Base-by-base conservation (phyloP, 1,284 basidiomycete species). In the Sporisorium graminicola region DNA sequence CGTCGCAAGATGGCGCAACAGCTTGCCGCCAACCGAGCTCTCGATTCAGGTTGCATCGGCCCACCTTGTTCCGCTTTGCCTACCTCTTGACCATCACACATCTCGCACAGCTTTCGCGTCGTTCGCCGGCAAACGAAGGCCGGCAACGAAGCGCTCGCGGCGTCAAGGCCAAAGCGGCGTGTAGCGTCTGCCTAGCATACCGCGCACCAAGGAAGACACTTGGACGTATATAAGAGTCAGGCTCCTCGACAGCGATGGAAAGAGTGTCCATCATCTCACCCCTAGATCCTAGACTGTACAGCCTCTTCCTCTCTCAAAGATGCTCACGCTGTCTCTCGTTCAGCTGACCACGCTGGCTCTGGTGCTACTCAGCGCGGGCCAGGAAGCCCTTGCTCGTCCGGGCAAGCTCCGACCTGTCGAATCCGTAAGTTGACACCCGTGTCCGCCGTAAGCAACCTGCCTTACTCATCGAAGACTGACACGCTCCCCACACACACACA, bases 291-390 rank as follows among this genome's bases (percentile, higher is more conserved):
- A 49, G 50, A 53, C 52, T 27, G 7, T 16, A 26, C 29, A 51
- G 22, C n/a, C 56, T 24, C 33, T 43, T 43, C 29, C 16, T 43
- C 22, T 24, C 18, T 29, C 46, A 14, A 64, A 27, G 14, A 72
- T 66, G 69, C 27, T 59, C 49, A 72, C 55, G 44, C 46, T 65
- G 42, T 58, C 49, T 6, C 69, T 72, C 6, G 54, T 65, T 20
- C 69, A 62, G 58, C 58, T 72, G 46, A 63, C 69, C 63, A 66
- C 63, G 1, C 40, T 72, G 50, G 69, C 69, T 1, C 51, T 72
- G 16, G 58, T 58, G 35, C 69, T 72, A 20, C 63, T 72, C 35
- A 14, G 35, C 33, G 40, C 29, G 29, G 46, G 62, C 14, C 58
- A 72, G 29, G 53, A 72, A 26, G 55, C 63, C 5, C 5, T 51